Evolutionary conservation across 805 yeast species (phyloP).

Genomic region (Starmerella powellii): DNA sequence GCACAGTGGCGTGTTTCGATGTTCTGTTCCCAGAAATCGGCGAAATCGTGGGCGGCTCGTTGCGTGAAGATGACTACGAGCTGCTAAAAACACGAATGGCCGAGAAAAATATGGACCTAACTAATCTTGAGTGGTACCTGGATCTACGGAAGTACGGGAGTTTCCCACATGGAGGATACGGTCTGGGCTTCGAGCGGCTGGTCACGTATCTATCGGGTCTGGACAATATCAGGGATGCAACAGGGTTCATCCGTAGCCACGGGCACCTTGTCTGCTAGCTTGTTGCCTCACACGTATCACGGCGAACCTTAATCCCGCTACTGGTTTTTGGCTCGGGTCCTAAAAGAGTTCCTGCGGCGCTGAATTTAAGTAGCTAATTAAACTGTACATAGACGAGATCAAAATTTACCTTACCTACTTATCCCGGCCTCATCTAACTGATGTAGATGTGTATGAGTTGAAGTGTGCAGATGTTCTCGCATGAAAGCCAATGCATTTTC

Average conservation of each 20-base stretch:
- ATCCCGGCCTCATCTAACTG: background rate
- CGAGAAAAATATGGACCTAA: conserved; percentile 42
- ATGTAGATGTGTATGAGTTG: too few relatives aligned
- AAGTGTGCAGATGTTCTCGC: too few relatives aligned
- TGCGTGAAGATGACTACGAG: conserved; percentile 62
- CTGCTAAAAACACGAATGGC: conserved; percentile 40
- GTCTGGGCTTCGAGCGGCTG: conserved; percentile 84
- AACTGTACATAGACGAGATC: conserved; percentile 3
- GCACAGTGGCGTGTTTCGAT: conserved; percentile 76
- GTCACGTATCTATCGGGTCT: conserved; percentile 59
- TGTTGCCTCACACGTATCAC: background rate
- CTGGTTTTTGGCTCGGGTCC: too few relatives aligned
- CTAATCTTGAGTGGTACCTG: conserved; percentile 66
- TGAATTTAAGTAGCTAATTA: too few relatives aligned
- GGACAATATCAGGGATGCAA: conserved; percentile 74
- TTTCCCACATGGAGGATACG: conserved; percentile 94
- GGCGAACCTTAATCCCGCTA: background rate
- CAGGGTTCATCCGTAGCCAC: conserved; percentile 74
- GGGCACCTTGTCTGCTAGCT: conserved; percentile 38
- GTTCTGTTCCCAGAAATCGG: conserved; percentile 83
- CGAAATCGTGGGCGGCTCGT: conserved; percentile 86
- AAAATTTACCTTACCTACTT: background rate
- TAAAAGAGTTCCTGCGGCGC: too few relatives aligned
- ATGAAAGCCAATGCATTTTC: too few relatives aligned
- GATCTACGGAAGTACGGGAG: conserved; percentile 63